Evolutionary conservation across 768 basidiomycete genomes (phyloP).

Genomic region (Melanogaster broomeanus): DNA sequence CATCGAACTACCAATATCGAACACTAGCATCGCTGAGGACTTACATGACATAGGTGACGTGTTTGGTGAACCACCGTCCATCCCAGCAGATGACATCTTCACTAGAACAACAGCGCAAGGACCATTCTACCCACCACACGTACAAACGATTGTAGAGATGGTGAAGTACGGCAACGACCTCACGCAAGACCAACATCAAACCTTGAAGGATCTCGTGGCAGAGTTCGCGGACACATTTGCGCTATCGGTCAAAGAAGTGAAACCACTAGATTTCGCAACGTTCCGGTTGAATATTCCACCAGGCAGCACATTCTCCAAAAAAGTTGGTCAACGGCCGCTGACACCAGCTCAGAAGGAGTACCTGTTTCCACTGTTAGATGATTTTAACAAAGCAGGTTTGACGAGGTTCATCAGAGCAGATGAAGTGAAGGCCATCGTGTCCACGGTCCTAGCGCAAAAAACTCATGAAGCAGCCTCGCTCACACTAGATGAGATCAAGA

Average conservation of each 20-base stretch:
- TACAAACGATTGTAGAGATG: conserved; percentile 14
- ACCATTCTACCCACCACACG: conserved; percentile 5
- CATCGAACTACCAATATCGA: too few relatives aligned
- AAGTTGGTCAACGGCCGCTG: neutral
- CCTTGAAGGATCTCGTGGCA: conserved; percentile 22
- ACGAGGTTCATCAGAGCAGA: neutral
- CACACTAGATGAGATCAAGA: conserved; percentile 34
- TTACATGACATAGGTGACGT: too few relatives aligned
- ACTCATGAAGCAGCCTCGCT: conserved; percentile 31
- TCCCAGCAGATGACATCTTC: too few relatives aligned
- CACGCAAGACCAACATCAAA: conserved; percentile 8
- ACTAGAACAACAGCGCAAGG: neutral
- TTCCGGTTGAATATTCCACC: neutral
- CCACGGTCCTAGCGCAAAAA: conserved; percentile 40
- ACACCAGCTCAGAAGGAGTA: neutral
- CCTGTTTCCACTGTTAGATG: neutral
- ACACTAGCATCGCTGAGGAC: too few relatives aligned
- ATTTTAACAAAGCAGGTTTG: neutral
- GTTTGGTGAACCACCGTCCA: too few relatives aligned
- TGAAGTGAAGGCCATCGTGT: neutral
- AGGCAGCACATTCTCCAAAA: too few relatives aligned
- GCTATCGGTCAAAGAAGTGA: too few relatives aligned
- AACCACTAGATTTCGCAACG: conserved; percentile 11
- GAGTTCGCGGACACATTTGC: conserved; percentile 43
- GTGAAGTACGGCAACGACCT: conserved; percentile 36